phyloP scores from a whole-genome alignment of 78 protist genomes.

The Dictyostelium intermedium region DNA sequence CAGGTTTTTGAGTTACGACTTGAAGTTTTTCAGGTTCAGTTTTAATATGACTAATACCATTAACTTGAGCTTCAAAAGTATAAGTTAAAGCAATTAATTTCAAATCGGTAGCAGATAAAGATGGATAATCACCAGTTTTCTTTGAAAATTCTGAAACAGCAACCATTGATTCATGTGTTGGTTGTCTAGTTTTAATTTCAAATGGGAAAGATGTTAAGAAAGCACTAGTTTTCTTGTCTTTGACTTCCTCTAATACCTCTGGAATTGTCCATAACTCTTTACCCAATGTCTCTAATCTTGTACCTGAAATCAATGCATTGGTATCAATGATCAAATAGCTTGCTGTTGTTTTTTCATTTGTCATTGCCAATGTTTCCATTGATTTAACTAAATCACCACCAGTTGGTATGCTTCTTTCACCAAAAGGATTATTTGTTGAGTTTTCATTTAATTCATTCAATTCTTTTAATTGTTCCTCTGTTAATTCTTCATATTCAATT shows the following conservation, averaged over 20 bases:
- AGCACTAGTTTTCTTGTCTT: conserved; percentile 39
- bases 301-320: conserved; percentile 62
- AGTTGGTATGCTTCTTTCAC: not conserved
- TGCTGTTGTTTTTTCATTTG: conserved; percentile 61
- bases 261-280: conserved; percentile 68
- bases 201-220: conserved; percentile 47
- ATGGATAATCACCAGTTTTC: conserved; percentile 84
- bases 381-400: not conserved
- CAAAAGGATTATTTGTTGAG: not conserved
- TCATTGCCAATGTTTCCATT: conserved; percentile 35
- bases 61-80: conserved; percentile 75
- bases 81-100: conserved; percentile 86
- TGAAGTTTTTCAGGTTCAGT: conserved; percentile 26
- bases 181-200: conserved; percentile 74
- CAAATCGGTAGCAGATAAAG: conserved; percentile 80
- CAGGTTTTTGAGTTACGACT: conserved; percentile 13
- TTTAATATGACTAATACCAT: conserved; percentile 44
- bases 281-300: conserved; percentile 70
- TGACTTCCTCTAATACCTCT: conserved; percentile 80
- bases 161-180: conserved; percentile 44
- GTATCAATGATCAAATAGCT: conserved; percentile 76
- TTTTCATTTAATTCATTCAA: conserved; percentile 2
- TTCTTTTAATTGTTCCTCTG: conserved; percentile 71
- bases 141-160: conserved; percentile 71
- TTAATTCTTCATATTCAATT: conserved; percentile 40